Conservation (phyloP, 2,329 filamentous ascomycete genomes). For the Phialemonium atrogriseum region DNA sequence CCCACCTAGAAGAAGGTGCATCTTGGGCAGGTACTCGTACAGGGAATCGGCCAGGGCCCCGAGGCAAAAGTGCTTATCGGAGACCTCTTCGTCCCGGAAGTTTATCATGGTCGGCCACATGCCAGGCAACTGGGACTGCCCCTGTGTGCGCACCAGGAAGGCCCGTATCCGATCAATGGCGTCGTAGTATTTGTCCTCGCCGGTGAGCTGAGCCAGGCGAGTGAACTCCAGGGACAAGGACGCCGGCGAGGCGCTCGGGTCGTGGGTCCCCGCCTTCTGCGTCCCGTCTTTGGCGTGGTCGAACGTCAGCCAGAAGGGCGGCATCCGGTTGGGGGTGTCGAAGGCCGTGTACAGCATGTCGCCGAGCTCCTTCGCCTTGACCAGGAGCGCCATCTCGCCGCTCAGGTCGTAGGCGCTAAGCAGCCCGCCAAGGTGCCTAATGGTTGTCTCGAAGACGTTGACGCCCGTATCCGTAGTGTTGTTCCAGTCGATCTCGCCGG, state of each 20-base stretch:
- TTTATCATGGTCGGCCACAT: conserved; percentile 66
- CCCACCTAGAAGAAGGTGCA: conserved; percentile 59
- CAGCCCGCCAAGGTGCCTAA: conserved; percentile 36
- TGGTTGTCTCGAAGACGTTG: conserved; percentile 39
- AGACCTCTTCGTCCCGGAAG: conserved; percentile 38
- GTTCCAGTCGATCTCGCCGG: conserved; percentile 40
- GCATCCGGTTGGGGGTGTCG: conserved; percentile 41
- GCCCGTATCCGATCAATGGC: conserved; percentile 66
- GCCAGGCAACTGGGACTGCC: conserved; percentile 61
- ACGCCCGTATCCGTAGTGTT: conserved; percentile 26
- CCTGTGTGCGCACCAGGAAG: conserved; percentile 60
- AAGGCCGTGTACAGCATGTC: conserved; percentile 39
- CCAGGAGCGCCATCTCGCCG: conserved; percentile 27
- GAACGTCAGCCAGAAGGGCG: conserved; percentile 49
- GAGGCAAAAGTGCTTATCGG: conserved; percentile 37
- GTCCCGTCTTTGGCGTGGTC: conserved; percentile 24
- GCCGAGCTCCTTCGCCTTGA: conserved; percentile 36
- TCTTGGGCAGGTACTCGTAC: conserved; percentile 55
- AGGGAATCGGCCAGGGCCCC: conserved; percentile 47
- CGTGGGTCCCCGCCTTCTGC: conserved; percentile 24
- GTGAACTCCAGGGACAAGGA: conserved; percentile 66
- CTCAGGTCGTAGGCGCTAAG: conserved; percentile 37
- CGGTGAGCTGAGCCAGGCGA: conserved; percentile 59
- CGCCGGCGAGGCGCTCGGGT: conserved; percentile 34
- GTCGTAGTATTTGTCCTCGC: conserved; percentile 63